Percentiles rank a stretch among this genome's conserved stretches.
These are phyloP conservation scores for Phanerochaete carnosa DNA, from an alignment of 768 basidiomycete genomes.

Conservation along the genomic window DNA sequence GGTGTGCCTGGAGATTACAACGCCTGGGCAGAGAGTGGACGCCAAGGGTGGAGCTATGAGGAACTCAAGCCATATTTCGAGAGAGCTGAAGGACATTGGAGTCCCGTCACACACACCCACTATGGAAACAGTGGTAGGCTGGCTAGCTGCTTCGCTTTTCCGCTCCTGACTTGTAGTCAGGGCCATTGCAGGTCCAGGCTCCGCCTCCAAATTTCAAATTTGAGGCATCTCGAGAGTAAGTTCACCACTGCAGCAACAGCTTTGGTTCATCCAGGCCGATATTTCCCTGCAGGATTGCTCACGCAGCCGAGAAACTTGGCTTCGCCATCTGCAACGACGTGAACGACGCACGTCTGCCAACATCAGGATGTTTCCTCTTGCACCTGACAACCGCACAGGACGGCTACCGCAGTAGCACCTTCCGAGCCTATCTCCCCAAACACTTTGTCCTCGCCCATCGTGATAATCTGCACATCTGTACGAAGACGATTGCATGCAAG, in stretches of 20 bases:
- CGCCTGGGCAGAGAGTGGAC: conserved; percentile 22
- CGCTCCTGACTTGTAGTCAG: background rate
- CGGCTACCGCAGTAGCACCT: background rate
- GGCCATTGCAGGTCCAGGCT: background rate
- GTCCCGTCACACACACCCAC: background rate
- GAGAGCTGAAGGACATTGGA: conserved; percentile 18
- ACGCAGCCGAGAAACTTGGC: background rate
- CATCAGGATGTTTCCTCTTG: background rate
- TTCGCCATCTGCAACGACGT: background rate
- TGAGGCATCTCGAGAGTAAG: background rate
- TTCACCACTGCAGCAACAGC: background rate
- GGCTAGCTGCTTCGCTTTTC: background rate
- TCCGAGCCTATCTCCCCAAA: background rate
- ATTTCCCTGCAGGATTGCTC: background rate
- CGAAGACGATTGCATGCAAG: conserved; percentile 1
- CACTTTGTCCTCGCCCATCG: background rate
- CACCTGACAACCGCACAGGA: background rate
- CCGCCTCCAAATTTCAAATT: background rate
- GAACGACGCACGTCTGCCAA: background rate
- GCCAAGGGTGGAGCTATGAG: conserved; percentile 27
- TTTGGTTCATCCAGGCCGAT: background rate
- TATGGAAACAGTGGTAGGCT: background rate
- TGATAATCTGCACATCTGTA: background rate
- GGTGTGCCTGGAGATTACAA: conserved; percentile 28
- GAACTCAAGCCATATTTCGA: conserved; percentile 26